Percentiles rank a stretch among this genome's conserved stretches.
Evolutionary conservation across 345 rosid species (phyloP).

Genomic region (Limnanthes douglasii): DNA sequence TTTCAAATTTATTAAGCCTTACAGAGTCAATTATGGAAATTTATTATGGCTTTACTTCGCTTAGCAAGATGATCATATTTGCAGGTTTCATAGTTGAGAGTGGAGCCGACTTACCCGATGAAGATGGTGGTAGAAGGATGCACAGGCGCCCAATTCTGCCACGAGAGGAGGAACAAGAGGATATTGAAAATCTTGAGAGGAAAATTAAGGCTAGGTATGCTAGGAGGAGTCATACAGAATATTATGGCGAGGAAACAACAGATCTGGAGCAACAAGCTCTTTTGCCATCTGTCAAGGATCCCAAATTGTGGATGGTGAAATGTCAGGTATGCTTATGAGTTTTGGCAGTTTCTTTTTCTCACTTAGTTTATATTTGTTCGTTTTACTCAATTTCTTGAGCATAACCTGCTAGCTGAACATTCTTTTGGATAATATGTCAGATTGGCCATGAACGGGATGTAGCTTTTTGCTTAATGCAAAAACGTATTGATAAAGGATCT

Average conservation of each 20-base stretch:
- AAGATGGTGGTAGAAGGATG: constrained; percentile 51
- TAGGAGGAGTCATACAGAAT: constrained; percentile 55
- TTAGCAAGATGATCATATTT: no score
- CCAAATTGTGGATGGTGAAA: constrained; percentile 43
- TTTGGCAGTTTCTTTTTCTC: no score
- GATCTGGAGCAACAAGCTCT: constrained; percentile 97
- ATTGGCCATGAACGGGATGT: constrained; percentile 91
- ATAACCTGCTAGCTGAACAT: not conserved
- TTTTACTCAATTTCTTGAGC: not conserved
- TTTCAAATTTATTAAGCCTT: not conserved
- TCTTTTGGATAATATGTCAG: constrained; percentile 28
- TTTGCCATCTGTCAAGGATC: constrained; percentile 92
- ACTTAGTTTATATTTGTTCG: not conserved
- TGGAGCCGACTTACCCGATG: constrained; percentile 74
- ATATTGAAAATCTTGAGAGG: constrained; percentile 80
- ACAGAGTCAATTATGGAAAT: no score
- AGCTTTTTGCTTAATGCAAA: constrained; percentile 91
- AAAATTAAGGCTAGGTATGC: constrained; percentile 70
- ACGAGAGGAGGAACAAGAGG: constrained; percentile 79
- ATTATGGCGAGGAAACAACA: constrained; percentile 93
- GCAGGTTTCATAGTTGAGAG: constrained; percentile 75
- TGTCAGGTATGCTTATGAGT: constrained; percentile 29
- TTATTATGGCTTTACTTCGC: no score
- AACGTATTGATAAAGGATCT: constrained; percentile 67
- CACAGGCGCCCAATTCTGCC: constrained; percentile 54